Conservation (phyloP, 192 early-diverging fungal species). For the Linnemannia elongata region DNA sequence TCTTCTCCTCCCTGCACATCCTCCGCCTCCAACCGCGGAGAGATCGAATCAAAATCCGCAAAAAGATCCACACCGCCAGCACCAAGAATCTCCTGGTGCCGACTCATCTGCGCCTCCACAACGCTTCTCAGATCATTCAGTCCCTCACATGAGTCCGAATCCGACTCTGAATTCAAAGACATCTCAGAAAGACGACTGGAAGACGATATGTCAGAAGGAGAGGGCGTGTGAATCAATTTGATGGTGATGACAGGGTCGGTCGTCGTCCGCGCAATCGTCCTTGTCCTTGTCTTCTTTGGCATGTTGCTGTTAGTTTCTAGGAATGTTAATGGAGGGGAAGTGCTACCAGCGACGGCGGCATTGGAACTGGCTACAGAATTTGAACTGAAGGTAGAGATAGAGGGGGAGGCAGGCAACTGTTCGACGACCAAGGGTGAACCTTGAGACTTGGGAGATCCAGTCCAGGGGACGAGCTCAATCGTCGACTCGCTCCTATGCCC, state of each 20-base stretch:
- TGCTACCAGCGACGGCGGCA: too few species aligned
- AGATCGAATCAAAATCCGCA: background rate
- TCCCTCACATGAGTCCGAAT: background rate
- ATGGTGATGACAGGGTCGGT: background rate
- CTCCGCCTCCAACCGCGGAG: background rate
- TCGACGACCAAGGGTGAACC: background rate
- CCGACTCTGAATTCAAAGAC: background rate
- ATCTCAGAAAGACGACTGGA: background rate
- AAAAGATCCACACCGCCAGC: background rate
- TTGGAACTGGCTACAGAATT: background rate
- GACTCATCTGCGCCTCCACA: background rate
- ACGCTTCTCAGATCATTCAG: background rate
- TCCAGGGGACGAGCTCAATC: background rate
- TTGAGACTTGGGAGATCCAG: background rate
- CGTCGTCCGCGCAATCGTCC: background rate
- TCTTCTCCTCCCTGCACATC: background rate
- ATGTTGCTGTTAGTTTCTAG: background rate
- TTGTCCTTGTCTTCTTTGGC: background rate
- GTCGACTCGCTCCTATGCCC: background rate
- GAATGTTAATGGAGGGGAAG: too few species aligned
- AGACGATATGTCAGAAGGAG: background rate
- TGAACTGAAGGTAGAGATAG: background rate
- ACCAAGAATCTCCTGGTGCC: background rate
- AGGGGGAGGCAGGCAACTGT: background rate
- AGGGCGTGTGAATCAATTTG: background rate